A percentile compares a stretch with the other conserved stretches of the same genome.
Evolutionary conservation across 2,329 filamentous ascomycete genomes (phyloP).

Genomic region (Massarina eburnea): DNA sequence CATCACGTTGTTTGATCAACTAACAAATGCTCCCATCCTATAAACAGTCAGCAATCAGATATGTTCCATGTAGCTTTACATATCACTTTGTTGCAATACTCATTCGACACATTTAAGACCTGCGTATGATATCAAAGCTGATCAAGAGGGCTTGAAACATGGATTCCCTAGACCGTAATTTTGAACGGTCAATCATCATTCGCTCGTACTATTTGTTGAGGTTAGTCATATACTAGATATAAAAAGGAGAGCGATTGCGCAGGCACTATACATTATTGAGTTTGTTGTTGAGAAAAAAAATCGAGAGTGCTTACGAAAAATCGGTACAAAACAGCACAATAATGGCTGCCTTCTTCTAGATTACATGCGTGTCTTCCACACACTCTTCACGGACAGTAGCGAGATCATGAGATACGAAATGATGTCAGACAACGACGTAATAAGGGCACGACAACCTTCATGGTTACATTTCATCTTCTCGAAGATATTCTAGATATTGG

Average conservation of each 20-base stretch:
- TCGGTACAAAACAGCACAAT: not conserved
- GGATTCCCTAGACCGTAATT: no score
- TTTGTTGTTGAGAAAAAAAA: not conserved
- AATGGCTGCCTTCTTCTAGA: not conserved
- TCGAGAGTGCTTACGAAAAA: not conserved
- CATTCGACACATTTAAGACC: no score
- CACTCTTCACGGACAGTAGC: not conserved
- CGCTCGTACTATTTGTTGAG: no score
- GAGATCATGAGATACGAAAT: not conserved
- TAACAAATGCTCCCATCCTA: no score
- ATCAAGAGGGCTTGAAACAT: no score
- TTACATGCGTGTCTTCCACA: not conserved
- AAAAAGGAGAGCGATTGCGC: not conserved
- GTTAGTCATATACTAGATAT: not conserved
- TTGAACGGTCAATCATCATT: no score
- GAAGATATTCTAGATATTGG: not conserved
- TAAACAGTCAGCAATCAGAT: no score
- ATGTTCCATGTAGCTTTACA: no score
- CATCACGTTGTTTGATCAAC: no score
- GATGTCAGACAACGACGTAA: not conserved
- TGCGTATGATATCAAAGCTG: no score
- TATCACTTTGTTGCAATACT: no score
- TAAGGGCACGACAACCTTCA: not conserved
- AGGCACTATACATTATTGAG: not conserved
- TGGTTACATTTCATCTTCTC: not conserved